Evolutionary conservation across 768 basidiomycete genomes (phyloP).

Genomic region (Mycena sanguinolenta): DNA sequence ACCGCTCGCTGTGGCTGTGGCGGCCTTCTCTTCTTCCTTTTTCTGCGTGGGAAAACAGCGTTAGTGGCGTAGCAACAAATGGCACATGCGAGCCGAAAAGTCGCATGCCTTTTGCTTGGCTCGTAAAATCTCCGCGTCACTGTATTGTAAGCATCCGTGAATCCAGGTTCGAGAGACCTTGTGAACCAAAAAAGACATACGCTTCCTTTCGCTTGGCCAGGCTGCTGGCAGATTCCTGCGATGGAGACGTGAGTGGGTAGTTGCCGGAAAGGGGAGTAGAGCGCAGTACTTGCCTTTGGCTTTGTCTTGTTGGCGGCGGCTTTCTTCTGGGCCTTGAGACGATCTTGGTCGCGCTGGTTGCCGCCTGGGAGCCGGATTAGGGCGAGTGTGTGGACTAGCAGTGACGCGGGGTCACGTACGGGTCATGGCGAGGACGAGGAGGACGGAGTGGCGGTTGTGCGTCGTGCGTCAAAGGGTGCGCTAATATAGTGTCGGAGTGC

Average conservation of each 20-base stretch:
- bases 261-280: not conserved
- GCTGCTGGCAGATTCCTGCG: constrained; percentile 66
- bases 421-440: constrained; percentile 57
- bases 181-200: constrained; percentile 59
- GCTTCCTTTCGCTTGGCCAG: constrained; percentile 81
- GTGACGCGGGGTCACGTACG: constrained; percentile 55
- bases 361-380: constrained; percentile 65
- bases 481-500: constrained; percentile 20
- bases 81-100: constrained; percentile 21
- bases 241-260: not conserved
- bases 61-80: constrained; percentile 31
- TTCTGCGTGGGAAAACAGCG: constrained; percentile 52
- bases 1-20: constrained; percentile 24
- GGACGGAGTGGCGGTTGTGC: constrained; percentile 25
- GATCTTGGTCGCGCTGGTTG: constrained; percentile 85
- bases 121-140: constrained; percentile 81
- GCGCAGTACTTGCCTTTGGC: constrained; percentile 57
- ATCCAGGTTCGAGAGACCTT: constrained; percentile 30
- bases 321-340: constrained; percentile 82
- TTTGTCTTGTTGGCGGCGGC: constrained; percentile 66
- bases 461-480: constrained; percentile 15
- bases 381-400: constrained; percentile 18
- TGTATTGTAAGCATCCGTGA: constrained; percentile 49
- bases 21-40: constrained; percentile 63
- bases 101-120: constrained; percentile 82